Percentiles rank a stretch among this genome's conserved stretches.
Evolutionary conservation across 305 asterid species (phyloP).

Genomic region (Fraxinus angustifolia): DNA sequence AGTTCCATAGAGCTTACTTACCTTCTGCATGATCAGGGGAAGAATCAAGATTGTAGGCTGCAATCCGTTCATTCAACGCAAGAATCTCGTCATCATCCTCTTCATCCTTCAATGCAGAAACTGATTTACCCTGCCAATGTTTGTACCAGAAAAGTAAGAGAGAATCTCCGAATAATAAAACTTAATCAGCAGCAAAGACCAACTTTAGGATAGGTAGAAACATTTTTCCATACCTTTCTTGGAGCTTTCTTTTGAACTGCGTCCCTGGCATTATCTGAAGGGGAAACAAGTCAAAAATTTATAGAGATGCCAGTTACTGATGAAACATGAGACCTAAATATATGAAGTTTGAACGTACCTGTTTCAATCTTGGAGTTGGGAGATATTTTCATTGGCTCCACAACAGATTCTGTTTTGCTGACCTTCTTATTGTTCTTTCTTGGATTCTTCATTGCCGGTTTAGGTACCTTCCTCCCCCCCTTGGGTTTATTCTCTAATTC

Average conservation of each 20-base stretch:
- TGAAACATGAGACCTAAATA: not conserved
- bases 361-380: slow-evolving; percentile 42
- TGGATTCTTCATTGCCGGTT: slow-evolving; percentile 43
- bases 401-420: slow-evolving; percentile 39
- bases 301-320: not conserved
- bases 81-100: slow-evolving; percentile 57
- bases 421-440: slow-evolving; percentile 52
- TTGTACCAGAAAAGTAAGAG: not conserved
- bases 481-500: slow-evolving; percentile 38
- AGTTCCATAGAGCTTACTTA: slow-evolving; percentile 28
- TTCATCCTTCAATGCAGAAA: slow-evolving; percentile 29
- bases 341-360: slow-evolving; percentile 40
- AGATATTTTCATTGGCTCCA: slow-evolving; percentile 58
- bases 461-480: slow-evolving; percentile 32
- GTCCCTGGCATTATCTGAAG: slow-evolving; percentile 46
- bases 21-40: slow-evolving; percentile 79
- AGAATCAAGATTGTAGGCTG: slow-evolving; percentile 76
- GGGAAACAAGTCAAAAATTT: not conserved
- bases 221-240: slow-evolving; percentile 45
- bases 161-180: not conserved
- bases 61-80: slow-evolving; percentile 69
- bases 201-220: not conserved
- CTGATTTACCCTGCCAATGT: slow-evolving; percentile 44
- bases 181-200: not conserved
- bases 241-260: slow-evolving; percentile 74